Evolutionary conservation across 225 moss, liverwort and hornwort species (phyloP), one percentile per base, ranked within the genome.

Genomic region (Asterella californica): DNA sequence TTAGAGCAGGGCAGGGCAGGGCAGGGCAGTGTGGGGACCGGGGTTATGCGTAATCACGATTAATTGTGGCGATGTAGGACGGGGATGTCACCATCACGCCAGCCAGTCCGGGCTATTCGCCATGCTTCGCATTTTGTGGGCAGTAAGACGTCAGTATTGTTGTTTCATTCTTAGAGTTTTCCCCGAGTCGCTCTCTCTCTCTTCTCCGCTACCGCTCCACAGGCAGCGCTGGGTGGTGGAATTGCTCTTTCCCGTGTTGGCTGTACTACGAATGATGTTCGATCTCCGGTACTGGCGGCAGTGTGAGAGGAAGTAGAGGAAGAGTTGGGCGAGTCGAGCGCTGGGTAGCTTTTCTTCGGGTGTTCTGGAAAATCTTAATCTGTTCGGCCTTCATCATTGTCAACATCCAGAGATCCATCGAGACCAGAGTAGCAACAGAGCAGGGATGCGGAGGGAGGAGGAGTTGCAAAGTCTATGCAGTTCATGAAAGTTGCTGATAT

Each of bases 41-140:
- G 25, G 15, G 34, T 67, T 67, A 67, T 32, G 11, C 1, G 15
- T 52, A 73, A 49, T 53, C 32, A 47, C 52, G 73, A 73, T 52
- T 50, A 74, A 52, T 74, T 74, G 19, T 27, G 74, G 53, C 53
- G 53, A 74, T 30, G 7, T 0, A 53, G 32, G 74, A 53, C n/a
- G 32, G 74, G 72, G 72, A 12, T 49, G 27, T 49, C 17, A 50
- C 50, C 22, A 30, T 53, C 30, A 73, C 73, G 73, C n/a, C 11
- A 53, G 67, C 15, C 34, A 67, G 67, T n/a, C 60, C 76, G 57
- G 38, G 76, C 42, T 76, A 60, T 21, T 42, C 76, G 76, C 59
- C 59, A 38, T 76, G 59, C 37, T 76, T 37, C 32, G 60, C 76
- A 76, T 76, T 76, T 76, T 76, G 76, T 76, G 38, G 38, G 60